Conservation (phyloP, 306 rosid genomes). For the Medicago truncatula region DNA sequence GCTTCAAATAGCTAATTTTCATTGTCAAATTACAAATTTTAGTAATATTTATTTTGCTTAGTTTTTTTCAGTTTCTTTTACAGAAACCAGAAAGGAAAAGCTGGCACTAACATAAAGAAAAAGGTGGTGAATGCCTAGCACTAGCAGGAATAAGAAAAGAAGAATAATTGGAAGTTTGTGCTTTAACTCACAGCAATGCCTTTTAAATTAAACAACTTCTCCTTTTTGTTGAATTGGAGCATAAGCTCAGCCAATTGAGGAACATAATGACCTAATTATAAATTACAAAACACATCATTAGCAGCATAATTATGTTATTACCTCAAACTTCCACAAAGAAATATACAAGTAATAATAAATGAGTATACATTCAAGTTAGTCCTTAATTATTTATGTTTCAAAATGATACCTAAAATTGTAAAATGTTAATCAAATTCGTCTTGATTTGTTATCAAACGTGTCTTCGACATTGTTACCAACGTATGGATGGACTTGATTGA, state of each 20-base stretch:
- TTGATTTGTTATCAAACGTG: too few species aligned
- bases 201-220: slow-evolving; percentile 62
- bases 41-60: slow-evolving; percentile 1
- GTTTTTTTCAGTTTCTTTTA: slow-evolving; percentile 19
- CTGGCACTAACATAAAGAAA: slow-evolving; percentile 26
- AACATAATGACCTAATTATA: slow-evolving; percentile 70
- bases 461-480: too few species aligned
- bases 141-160: slow-evolving; percentile 34
- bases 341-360: slow-evolving; percentile 3
- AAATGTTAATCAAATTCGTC: too few species aligned
- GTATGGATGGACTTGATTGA: too few species aligned
- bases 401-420: too few species aligned
- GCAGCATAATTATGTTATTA: not conserved
- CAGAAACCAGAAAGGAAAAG: slow-evolving; percentile 10
- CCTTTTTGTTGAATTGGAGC: slow-evolving; percentile 60
- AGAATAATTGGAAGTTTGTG: slow-evolving; percentile 47
- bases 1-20: not conserved
- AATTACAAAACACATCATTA: slow-evolving; percentile 12
- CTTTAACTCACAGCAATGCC: slow-evolving; percentile 73
- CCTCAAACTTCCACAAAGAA: not conserved
- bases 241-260: slow-evolving; percentile 80
- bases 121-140: not conserved
- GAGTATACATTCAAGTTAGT: too few species aligned
- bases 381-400: too few species aligned
- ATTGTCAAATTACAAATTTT: slow-evolving; percentile 10